Evolutionary conservation across 805 yeast genomes (phyloP), one percentile per base, ranked within the genome.

Genomic region (Blastobotrys robertii): DNA sequence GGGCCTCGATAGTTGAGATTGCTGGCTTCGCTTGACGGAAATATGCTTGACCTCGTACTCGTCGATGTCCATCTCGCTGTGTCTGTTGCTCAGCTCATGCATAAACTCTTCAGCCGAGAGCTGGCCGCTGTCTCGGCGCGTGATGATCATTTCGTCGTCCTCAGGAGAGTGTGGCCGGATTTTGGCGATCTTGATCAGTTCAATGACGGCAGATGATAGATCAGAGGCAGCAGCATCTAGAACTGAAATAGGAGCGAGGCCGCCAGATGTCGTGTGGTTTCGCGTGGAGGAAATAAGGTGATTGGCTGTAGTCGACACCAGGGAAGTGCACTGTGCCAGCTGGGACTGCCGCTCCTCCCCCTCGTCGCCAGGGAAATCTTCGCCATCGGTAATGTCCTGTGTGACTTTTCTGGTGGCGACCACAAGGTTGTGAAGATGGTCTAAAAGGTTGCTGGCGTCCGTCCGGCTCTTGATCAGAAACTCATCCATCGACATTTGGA

Each of bases 151-250:
- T 7, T 40, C 43, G 19, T 45, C 46, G 19, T 28, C 31, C 6
- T 13, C 41, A 9, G 32, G 37, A 56, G 12, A 30, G 19, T 41
- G 36, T 11, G 52, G 47, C 2, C 52, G 39, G 35, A 58, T 52
- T 38, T 50, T 52, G 11, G 60, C 63, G 5, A 58, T 51, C 44
- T 57, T 57, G 30, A 51, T 55, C 8, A 63, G 48, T 28, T 56
- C 84, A 22, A 73, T 72, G 2, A 68, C 69, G 2, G 78, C 65
- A 55, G 79, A 80, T 6, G 80, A 70, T 30, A 87, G 65, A 54
- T 87, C 95, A 36, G 83, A 73, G 8, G 84, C 64, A 0, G 97
- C 80, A 15, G 86, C 74, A 60, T 85, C 81, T 13, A 87, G 71
- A 2, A 86, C 72, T 14, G 81, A 64, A 42, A 70, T 72, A 0